These are phyloP conservation scores for Lasiodiplodia citricola DNA, from an alignment of 2,329 filamentous ascomycete species.

Conservation along the genomic window DNA sequence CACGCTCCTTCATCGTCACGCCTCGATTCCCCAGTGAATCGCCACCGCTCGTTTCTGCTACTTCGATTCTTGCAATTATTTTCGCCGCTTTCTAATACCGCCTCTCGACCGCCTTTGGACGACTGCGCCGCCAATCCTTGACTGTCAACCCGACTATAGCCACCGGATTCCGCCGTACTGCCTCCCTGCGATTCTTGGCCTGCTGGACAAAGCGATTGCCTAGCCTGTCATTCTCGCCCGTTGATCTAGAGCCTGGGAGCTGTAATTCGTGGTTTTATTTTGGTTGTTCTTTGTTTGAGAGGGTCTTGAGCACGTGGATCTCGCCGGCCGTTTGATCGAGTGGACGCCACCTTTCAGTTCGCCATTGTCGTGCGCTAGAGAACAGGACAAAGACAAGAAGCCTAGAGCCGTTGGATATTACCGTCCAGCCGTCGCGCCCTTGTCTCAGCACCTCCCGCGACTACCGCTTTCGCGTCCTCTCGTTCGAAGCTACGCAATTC, in stretches of 20 bases:
- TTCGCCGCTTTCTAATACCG: constrained; percentile 25
- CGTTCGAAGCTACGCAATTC: constrained; percentile 33
- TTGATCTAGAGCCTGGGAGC: constrained; percentile 13
- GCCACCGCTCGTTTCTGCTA: constrained; percentile 38
- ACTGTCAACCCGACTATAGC: not conserved
- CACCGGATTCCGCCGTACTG: not conserved
- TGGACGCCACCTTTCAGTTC: constrained; percentile 17
- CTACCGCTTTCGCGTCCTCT: constrained; percentile 32
- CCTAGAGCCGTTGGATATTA: not conserved
- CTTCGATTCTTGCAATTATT: constrained; percentile 31
- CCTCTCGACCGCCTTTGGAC: constrained; percentile 30
- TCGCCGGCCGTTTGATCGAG: constrained; percentile 11
- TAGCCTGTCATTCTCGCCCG: not conserved
- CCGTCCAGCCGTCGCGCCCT: constrained; percentile 30
- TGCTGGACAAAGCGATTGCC: constrained; percentile 7
- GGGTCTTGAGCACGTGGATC: constrained; percentile 18
- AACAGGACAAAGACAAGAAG: constrained; percentile 11
- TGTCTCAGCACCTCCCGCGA: constrained; percentile 31
- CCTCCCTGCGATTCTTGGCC: constrained; percentile 3
- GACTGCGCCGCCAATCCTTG: constrained; percentile 26
- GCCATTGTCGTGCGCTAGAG: constrained; percentile 13
- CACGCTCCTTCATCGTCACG: constrained; percentile 40
- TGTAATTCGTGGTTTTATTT: constrained; percentile 16
- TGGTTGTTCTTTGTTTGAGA: constrained; percentile 22
- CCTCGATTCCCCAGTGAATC: constrained; percentile 42